Evolutionary conservation across 2,329 filamentous ascomycete species (phyloP).

Genomic region (Pyrenophora graminea): DNA sequence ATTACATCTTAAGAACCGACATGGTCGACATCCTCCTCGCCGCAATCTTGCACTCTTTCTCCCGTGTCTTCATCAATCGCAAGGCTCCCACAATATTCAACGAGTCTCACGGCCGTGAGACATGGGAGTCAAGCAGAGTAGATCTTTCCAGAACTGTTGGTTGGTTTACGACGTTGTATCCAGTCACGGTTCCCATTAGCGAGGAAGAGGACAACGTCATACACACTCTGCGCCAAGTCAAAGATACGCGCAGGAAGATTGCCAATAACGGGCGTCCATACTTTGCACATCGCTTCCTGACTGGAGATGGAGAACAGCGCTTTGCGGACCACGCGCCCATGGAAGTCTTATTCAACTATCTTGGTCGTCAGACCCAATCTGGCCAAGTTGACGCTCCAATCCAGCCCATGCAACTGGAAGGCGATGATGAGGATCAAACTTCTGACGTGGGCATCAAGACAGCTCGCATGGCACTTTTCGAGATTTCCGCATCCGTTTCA

Average conservation of each 20-base stretch:
- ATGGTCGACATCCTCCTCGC: conserved; percentile 60
- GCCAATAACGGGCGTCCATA: conserved; percentile 54
- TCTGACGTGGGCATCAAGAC: conserved; percentile 36
- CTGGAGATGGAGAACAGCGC: conserved; percentile 28
- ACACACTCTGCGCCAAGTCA: conserved; percentile 57
- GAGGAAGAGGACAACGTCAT: conserved; percentile 56
- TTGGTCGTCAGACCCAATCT: conserved; percentile 56
- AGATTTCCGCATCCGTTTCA: conserved; percentile 34
- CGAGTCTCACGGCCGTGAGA: conserved; percentile 46
- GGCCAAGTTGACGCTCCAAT: conserved; percentile 56
- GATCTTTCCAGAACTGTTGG: conserved; percentile 63
- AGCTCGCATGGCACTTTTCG: conserved; percentile 36
- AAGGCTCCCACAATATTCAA: conserved; percentile 55
- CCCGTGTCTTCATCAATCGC: conserved; percentile 60
- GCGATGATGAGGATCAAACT: conserved; percentile 32
- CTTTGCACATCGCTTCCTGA: conserved; percentile 49
- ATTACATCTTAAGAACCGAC: conserved; percentile 57
- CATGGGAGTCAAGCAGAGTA: conserved; percentile 50
- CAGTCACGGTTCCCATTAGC: conserved; percentile 51
- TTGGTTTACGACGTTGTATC: conserved; percentile 64
- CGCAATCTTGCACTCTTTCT: conserved; percentile 60
- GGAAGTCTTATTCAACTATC: conserved; percentile 64
- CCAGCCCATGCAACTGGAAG: conserved; percentile 28
- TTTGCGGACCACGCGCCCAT: conserved; percentile 54
- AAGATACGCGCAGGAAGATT: conserved; percentile 56